phyloP scores from a whole-genome alignment of 106 monocot genomes.

The Alisma plantagoaquatica region DNA sequence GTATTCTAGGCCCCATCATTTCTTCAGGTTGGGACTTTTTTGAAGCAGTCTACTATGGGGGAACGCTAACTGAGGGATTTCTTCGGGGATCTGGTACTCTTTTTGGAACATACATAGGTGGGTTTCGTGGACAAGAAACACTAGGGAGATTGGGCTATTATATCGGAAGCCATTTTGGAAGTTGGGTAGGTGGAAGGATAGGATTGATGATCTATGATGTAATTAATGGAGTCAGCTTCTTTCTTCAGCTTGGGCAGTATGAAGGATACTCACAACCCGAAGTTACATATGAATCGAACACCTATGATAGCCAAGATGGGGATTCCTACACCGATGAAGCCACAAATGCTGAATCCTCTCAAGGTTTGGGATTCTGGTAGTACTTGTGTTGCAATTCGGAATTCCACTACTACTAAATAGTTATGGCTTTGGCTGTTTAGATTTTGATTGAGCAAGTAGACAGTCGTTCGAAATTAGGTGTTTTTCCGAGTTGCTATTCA shows the following conservation, averaged over 20 bases:
- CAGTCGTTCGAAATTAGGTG: no score
- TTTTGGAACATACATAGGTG: constrained; percentile 60
- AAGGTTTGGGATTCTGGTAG: constrained; percentile 27
- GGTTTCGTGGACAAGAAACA: constrained; percentile 60
- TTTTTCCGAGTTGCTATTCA: no score
- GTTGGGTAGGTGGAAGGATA: constrained; percentile 79
- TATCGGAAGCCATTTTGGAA: constrained; percentile 71
- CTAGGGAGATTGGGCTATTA: constrained; percentile 67
- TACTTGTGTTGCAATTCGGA: neutral
- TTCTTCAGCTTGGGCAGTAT: constrained; percentile 25
- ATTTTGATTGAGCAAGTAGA: no score
- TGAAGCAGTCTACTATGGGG: constrained; percentile 70
- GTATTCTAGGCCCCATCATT: constrained; percentile 72
- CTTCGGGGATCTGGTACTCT: constrained; percentile 65
- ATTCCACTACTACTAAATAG: no score
- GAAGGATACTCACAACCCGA: constrained; percentile 12
- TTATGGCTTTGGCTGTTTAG: no score
- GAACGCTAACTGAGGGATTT: constrained; percentile 58
- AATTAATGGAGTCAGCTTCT: constrained; percentile 36
- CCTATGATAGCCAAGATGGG: no score
- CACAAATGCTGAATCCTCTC: constrained; percentile 11
- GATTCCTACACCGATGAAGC: neutral
- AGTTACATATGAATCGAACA: no score
- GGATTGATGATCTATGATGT: constrained; percentile 85
- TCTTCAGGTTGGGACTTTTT: constrained; percentile 96